Evolutionary conservation across 1,139 yeast genomes (phyloP), one percentile per base, ranked within the genome.

Genomic region (Pichia kudriavzevii): DNA sequence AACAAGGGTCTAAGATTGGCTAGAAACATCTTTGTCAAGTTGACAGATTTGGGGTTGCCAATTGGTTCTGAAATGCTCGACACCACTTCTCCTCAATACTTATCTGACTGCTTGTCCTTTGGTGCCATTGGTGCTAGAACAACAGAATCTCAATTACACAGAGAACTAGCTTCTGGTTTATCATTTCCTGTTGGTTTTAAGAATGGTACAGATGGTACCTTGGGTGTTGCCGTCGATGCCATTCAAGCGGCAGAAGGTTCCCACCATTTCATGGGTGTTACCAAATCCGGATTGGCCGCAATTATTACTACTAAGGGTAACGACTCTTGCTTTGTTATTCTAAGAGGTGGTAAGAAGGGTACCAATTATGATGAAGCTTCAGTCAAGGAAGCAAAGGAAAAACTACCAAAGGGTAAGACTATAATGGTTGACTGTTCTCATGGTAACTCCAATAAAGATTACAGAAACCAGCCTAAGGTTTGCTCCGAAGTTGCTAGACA

Each of bases 51-150:
- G 51, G 75, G 80, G 41, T 64, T 88, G 36, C 97, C 97, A 33
- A 87, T 91, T 53, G 98, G 95, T 37, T 81, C 93, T 31, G 98
- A 91, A 62, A 91, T 91, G 97, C 76, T 91, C 61, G 98, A 91
- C 61, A 91, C 97, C 44, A 88, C 88, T 46, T 84, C 95, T 18
- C 98, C 98, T n/a, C 98, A 91, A 69, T 91, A 75, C 69, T 71
- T 91, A 49, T 80, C 94, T 20, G 98, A 91, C 61, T 69, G 87
- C 49, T 72, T 91, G 50, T 82, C 95, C 28, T 78, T 91, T 49
- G 98, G 98, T 49, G 98, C 98, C 41, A 85, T 91, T 64, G 98
- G 98, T 55, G 98, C 98, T 37, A 79, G 98, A 69, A 91, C 98
- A 43, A 91, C 98, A 35, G 98, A 91, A 67, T 85, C 96, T 34